Conservation (phyloP, 352 stramenopile species). For the Globisporangium sylvaticum region DNA sequence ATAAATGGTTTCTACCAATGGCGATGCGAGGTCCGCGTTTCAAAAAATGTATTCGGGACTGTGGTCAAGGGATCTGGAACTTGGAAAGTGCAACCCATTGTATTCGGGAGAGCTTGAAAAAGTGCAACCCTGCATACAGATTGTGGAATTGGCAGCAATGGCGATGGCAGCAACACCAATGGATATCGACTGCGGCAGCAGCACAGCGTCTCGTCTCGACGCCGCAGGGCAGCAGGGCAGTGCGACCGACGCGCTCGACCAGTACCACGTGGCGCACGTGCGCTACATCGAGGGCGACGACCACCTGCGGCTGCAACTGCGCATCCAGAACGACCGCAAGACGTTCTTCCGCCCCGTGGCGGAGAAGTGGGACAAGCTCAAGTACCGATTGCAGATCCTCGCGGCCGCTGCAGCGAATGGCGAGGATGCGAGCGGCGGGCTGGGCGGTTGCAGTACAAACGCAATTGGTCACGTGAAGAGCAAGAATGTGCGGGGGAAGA, state of each 20-base stretch:
- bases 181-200: background rate
- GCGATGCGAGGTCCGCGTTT: background rate
- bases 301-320: slow-evolving; percentile 49
- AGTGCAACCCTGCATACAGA: background rate
- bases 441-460: background rate
- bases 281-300: slow-evolving; percentile 35
- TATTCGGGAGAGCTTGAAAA: background rate
- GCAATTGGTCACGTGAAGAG: background rate
- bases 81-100: background rate
- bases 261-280: slow-evolving; percentile 41
- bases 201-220: background rate
- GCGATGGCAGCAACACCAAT: background rate
- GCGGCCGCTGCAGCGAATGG: slow-evolving; percentile 12
- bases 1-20: background rate
- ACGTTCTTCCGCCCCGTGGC: slow-evolving; percentile 36
- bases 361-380: slow-evolving; percentile 55
- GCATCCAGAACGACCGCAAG: slow-evolving; percentile 44
- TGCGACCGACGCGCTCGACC: background rate
- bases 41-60: background rate
- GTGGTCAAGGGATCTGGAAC: background rate
- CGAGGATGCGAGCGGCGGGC: background rate
- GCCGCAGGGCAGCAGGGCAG: background rate
- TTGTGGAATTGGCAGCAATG: background rate
- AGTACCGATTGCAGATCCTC: slow-evolving; percentile 55
- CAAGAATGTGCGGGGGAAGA: slow-evolving; percentile 1